Evolutionary conservation across 441 rosid species (phyloP).

Genomic region (Jatropha multifida): DNA sequence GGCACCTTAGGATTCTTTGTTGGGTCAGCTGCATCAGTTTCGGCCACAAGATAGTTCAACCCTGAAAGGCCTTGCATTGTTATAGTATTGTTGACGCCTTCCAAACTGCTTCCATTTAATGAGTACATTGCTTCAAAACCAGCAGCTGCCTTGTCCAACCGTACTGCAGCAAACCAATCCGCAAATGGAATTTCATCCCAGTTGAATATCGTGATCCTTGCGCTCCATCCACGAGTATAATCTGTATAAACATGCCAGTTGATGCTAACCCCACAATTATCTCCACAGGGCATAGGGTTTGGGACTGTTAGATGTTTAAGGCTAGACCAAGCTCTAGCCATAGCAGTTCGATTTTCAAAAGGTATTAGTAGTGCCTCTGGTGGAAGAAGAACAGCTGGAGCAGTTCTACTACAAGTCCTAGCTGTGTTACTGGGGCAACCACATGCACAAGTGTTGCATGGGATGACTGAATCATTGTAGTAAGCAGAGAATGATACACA

Average conservation of each 20-base stretch:
- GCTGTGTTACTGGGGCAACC: constrained; percentile 57
- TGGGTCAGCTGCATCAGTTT: constrained; percentile 56
- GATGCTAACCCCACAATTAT: constrained; percentile 86
- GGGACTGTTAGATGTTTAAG: constrained; percentile 59
- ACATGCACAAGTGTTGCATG: constrained; percentile 88
- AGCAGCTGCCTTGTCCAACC: constrained; percentile 54
- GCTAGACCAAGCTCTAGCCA: constrained; percentile 64
- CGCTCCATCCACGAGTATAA: constrained; percentile 73
- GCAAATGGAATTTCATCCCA: constrained; percentile 72
- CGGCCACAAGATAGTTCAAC: constrained; percentile 72
- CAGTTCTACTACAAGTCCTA: constrained; percentile 57
- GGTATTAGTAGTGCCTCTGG: constrained; percentile 78
- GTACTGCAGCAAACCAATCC: constrained; percentile 87
- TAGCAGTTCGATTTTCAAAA: constrained; percentile 65
- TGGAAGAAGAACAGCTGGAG: constrained; percentile 78
- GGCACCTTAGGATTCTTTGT: constrained; percentile 57
- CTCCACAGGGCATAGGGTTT: constrained; percentile 77
- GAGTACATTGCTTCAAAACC: constrained; percentile 82
- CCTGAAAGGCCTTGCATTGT: constrained; percentile 81
- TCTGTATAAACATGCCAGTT: constrained; percentile 87
- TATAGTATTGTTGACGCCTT: constrained; percentile 54
- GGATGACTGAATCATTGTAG: constrained; percentile 83
- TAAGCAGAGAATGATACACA: constrained; percentile 93
- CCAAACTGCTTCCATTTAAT: constrained; percentile 58
- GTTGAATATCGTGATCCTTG: constrained; percentile 82